phyloP scores from a whole-genome alignment of 2,329 filamentous ascomycete genomes.

The Beauveria brongniartii region DNA sequence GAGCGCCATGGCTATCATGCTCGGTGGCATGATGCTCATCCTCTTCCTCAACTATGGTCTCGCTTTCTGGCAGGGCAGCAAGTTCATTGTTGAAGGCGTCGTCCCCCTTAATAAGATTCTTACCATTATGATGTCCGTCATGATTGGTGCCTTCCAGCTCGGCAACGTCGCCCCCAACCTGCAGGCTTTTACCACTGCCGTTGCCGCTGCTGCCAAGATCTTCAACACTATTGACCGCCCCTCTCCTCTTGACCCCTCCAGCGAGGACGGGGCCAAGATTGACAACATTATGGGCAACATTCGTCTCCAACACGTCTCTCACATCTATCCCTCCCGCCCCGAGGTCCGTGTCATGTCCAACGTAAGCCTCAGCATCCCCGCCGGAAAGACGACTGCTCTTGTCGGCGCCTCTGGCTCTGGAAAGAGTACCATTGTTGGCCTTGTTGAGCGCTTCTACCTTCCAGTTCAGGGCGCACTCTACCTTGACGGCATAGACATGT shows the following conservation, averaged over 20 bases:
- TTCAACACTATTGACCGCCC: conserved; percentile 84
- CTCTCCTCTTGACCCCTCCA: conserved; percentile 75
- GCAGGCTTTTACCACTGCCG: conserved; percentile 75
- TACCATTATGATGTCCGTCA: conserved; percentile 81
- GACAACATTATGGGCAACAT: conserved; percentile 69
- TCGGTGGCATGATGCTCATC: conserved; percentile 74
- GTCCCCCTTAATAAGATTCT: conserved; percentile 63
- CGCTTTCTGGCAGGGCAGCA: conserved; percentile 80
- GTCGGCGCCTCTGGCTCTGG: conserved; percentile 92
- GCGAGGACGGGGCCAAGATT: conserved; percentile 61
- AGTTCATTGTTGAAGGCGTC: conserved; percentile 60
- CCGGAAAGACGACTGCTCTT: conserved; percentile 85
- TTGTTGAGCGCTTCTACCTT: conserved; percentile 91
- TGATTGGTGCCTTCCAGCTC: conserved; percentile 87
- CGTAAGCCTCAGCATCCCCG: conserved; percentile 71
- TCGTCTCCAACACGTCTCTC: conserved; percentile 73
- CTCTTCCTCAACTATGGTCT: conserved; percentile 83
- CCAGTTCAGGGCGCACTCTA: conserved; percentile 72
- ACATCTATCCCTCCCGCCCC: conserved; percentile 89
- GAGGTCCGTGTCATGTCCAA: conserved; percentile 84
- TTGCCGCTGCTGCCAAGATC: conserved; percentile 84
- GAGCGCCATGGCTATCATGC: conserved; percentile 64
- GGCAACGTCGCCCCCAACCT: conserved; percentile 80
- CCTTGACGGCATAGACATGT: conserved; percentile 77
- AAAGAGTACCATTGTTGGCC: conserved; percentile 87